Evolutionary conservation across 371 early-diverging fungal species (phyloP).

Genomic region (Umbelopsis sp.): DNA sequence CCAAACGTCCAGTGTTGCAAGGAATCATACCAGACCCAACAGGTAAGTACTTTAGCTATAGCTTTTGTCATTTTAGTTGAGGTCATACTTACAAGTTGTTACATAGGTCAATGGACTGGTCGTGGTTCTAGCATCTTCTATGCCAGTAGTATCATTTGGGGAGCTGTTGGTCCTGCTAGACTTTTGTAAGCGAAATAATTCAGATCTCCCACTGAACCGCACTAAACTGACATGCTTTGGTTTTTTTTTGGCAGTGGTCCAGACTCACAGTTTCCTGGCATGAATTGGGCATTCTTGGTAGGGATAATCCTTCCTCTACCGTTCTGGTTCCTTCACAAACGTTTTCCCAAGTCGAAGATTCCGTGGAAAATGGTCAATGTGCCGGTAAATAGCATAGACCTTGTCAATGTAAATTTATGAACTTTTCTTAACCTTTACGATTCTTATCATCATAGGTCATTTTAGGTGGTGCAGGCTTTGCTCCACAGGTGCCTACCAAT

Average conservation of each 20-base stretch:
- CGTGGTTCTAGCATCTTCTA: conserved; percentile 1
- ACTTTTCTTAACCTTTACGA: not conserved
- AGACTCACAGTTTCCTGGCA: conserved; percentile 60
- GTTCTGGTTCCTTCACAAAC: conserved; percentile 34
- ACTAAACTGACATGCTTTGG: too few relatives aligned
- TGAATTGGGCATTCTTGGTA: conserved; percentile 49
- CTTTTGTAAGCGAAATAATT: not conserved
- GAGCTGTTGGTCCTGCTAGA: conserved; percentile 47
- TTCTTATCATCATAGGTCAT: conserved; percentile 6
- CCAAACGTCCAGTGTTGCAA: conserved; percentile 14
- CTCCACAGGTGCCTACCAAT: conserved; percentile 20
- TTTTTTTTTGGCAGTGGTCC: conserved; percentile 33
- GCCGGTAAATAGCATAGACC: not conserved
- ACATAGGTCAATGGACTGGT: conserved; percentile 7
- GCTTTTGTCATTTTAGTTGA: not conserved
- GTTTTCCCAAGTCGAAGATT: conserved; percentile 35
- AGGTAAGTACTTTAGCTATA: not conserved
- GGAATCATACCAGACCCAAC: conserved; percentile 1
- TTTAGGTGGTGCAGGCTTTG: conserved; percentile 14
- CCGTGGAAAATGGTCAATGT: conserved; percentile 13
- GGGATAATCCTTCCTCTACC: conserved; percentile 23
- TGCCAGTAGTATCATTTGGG: conserved; percentile 60
- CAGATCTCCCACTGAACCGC: not conserved
- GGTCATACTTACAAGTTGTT: not conserved
- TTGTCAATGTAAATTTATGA: too few relatives aligned